Evolutionary conservation across 768 basidiomycete genomes (phyloP).

Genomic region (Amanita fuliginea): DNA sequence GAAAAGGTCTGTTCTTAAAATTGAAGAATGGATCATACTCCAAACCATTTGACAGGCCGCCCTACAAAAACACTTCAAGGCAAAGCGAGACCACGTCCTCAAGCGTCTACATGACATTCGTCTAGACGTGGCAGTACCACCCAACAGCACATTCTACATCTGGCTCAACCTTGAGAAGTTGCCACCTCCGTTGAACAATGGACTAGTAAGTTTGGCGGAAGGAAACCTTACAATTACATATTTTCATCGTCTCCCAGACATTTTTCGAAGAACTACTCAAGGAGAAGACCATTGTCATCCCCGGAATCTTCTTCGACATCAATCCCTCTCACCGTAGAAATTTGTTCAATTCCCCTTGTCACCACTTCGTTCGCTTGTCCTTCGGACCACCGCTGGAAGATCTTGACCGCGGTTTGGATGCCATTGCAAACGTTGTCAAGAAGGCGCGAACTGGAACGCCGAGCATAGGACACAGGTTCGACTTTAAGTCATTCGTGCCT

Average conservation of each 20-base stretch:
- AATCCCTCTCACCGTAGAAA: slow-evolving; percentile 78
- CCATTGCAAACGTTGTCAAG: slow-evolving; percentile 69
- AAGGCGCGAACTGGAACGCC: slow-evolving; percentile 52
- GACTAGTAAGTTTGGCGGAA: slow-evolving; percentile 38
- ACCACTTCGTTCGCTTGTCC: slow-evolving; percentile 80
- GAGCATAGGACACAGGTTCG: slow-evolving; percentile 57
- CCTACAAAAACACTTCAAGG: slow-evolving; percentile 84
- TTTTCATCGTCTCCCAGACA: slow-evolving; percentile 30
- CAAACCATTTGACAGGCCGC: slow-evolving; percentile 35
- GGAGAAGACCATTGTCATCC: slow-evolving; percentile 83
- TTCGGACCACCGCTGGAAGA: slow-evolving; percentile 77
- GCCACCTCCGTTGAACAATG: slow-evolving; percentile 78
- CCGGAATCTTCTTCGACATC: slow-evolving; percentile 86
- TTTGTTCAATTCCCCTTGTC: slow-evolving; percentile 83
- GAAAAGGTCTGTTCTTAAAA: slow-evolving; percentile 43
- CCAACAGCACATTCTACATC: slow-evolving; percentile 83
- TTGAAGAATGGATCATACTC: neutral
- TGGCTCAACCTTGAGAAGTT: slow-evolving; percentile 83
- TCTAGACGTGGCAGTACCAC: slow-evolving; percentile 68
- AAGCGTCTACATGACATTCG: slow-evolving; percentile 68
- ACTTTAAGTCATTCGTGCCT: neutral
- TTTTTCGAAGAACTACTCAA: slow-evolving; percentile 95
- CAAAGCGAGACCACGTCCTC: slow-evolving; percentile 85
- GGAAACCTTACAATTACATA: neutral
- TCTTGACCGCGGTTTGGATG: slow-evolving; percentile 77